Conservation (phyloP, 2,329 filamentous ascomycete species). For the Penicillium sp. region DNA sequence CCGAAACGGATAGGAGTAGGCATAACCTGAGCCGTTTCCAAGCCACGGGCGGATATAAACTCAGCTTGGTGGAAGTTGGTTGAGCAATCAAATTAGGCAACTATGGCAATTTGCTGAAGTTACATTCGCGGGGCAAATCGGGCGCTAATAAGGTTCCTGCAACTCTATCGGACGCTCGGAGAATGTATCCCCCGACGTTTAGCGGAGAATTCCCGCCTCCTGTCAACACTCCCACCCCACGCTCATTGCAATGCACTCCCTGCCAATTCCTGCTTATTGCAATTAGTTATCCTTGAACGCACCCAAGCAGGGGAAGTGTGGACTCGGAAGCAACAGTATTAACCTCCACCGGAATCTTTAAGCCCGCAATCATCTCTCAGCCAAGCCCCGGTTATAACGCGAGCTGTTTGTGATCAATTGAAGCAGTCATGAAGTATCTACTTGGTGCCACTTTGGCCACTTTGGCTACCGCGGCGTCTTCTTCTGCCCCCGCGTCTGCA, state of each 20-base stretch:
- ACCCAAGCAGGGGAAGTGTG: neutral
- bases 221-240: neutral
- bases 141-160: neutral
- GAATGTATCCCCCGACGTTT: neutral
- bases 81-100: neutral
- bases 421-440: slow-evolving; percentile 12
- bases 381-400: neutral
- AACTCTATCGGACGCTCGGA: neutral
- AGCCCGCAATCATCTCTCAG: neutral
- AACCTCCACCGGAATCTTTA: neutral
- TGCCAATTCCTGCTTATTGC: neutral
- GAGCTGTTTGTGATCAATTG: neutral
- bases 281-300: neutral
- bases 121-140: neutral
- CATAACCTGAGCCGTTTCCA: neutral
- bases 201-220: neutral
- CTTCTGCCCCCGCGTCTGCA: slow-evolving; percentile 9
- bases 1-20: neutral
- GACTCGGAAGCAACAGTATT: neutral
- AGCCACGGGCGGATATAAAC: neutral
- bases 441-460: slow-evolving; percentile 6
- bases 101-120: neutral
- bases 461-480: slow-evolving; percentile 3
- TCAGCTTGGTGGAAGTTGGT: no score
- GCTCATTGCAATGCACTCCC: neutral